phyloP scores from a whole-genome alignment of 2,329 filamentous ascomycete genomes.

The Helminthosporium solani region DNA sequence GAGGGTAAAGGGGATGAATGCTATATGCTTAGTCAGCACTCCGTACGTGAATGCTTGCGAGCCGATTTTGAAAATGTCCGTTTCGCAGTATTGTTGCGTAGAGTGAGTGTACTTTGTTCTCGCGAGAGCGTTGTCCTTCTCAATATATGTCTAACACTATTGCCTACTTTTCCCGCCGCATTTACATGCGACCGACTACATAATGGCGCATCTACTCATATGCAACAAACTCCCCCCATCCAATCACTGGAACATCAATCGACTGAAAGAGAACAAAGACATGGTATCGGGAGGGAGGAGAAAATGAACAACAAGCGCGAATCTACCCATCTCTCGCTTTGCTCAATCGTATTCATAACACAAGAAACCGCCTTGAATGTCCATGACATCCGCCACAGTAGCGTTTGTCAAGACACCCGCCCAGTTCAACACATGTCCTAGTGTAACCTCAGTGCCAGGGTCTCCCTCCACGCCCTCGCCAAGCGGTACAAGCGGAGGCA shows the following conservation, averaged over 20 bases:
- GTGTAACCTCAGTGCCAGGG: conserved; percentile 17
- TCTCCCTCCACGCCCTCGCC: conserved; percentile 10
- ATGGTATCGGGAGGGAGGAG: background rate
- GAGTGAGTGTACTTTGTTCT: too few species aligned
- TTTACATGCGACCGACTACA: too few species aligned
- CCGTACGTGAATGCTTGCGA: background rate
- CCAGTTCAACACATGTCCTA: conserved; percentile 20
- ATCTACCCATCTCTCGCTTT: background rate
- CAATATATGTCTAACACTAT: too few species aligned
- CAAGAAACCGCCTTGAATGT: conserved; percentile 13
- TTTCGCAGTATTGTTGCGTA: background rate
- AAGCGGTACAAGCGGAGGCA: background rate
- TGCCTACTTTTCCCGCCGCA: too few species aligned
- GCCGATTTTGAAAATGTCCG: background rate
- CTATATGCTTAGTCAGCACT: too few species aligned
- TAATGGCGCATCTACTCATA: too few species aligned
- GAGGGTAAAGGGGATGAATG: too few species aligned
- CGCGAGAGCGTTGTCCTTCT: too few species aligned
- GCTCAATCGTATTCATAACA: conserved; percentile 21
- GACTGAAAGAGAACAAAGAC: background rate
- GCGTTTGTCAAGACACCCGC: conserved; percentile 14
- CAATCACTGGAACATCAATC: too few species aligned
- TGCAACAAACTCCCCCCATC: too few species aligned
- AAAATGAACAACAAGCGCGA: background rate
- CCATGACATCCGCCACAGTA: conserved; percentile 22